Conservation (phyloP, 768 basidiomycete species). For the Boletellus sp. region DNA sequence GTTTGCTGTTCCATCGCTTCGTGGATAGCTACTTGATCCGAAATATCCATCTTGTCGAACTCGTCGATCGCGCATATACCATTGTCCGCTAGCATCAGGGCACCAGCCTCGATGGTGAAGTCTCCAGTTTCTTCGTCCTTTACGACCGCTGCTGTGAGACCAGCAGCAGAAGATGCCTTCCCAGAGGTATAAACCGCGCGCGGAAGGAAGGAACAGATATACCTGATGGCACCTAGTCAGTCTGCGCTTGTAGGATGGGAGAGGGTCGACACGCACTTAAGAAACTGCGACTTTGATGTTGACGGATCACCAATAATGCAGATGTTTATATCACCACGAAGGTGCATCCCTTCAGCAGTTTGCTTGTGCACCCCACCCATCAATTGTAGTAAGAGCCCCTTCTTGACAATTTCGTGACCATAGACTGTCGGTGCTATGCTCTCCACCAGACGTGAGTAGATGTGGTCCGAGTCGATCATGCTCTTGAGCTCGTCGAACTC, state of each 20-base stretch:
- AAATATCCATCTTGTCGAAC: conserved; percentile 99
- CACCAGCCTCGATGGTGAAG: conserved; percentile 98
- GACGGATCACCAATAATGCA: conserved; percentile 97
- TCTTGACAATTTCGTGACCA: conserved; percentile 98
- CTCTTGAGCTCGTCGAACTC: conserved; percentile 92
- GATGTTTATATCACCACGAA: conserved; percentile 98
- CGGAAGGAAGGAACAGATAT: conserved; percentile 95
- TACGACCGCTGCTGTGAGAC: conserved; percentile 97
- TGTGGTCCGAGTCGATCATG: conserved; percentile 94
- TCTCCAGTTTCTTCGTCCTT: conserved; percentile 99
- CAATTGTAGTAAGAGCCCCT: conserved; percentile 89
- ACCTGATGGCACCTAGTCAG: conserved; percentile 46
- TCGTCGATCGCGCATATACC: conserved; percentile 99
- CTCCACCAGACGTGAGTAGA: conserved; percentile 89
- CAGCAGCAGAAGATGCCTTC: conserved; percentile 98
- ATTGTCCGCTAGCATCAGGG: conserved; percentile 98
- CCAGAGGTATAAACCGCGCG: conserved; percentile 98
- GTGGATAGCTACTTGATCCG: conserved; percentile 98
- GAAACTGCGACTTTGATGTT: conserved; percentile 97
- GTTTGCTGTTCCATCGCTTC: conserved; percentile 99
- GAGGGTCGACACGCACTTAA: conserved; percentile 63
- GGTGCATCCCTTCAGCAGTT: conserved; percentile 92
- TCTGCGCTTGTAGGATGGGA: neutral
- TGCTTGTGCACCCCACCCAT: conserved; percentile 99
- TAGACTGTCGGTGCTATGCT: conserved; percentile 98